A percentile compares a stretch with the other conserved stretches of the same genome.
phyloP scores from a whole-genome alignment of 805 yeast species.

The Cyberlindnera amylophila region DNA sequence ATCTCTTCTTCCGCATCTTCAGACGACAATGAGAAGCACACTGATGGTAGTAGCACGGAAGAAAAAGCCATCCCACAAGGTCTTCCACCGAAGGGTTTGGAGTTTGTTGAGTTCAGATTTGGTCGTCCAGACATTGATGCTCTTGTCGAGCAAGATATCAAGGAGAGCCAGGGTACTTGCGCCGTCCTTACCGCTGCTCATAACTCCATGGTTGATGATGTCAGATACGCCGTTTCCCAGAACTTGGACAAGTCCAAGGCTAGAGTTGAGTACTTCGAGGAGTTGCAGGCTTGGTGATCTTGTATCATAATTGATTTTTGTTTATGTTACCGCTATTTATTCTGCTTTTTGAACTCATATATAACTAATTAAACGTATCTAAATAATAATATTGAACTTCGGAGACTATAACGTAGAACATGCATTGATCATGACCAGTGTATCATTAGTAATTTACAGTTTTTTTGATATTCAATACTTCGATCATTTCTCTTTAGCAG shows the following conservation, averaged over 20 bases:
- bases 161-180: slow-evolving; percentile 34
- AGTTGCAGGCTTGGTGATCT: slow-evolving; percentile 52
- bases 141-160: slow-evolving; percentile 35
- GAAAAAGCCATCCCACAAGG: slow-evolving; percentile 1
- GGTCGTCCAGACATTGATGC: slow-evolving; percentile 44
- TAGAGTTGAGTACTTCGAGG: slow-evolving; percentile 54
- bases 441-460: no score
- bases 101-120: slow-evolving; percentile 35
- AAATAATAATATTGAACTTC: neutral
- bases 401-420: neutral
- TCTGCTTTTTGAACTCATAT: neutral
- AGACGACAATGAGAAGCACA: neutral
- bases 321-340: neutral
- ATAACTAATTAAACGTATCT: neutral
- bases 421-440: no score
- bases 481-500: slow-evolving; percentile 19
- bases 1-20: slow-evolving; percentile 7
- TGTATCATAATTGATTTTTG: neutral
- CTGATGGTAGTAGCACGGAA: neutral
- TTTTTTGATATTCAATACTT: neutral
- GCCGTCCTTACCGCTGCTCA: slow-evolving; percentile 58
- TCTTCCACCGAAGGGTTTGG: slow-evolving; percentile 15
- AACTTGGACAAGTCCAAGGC: slow-evolving; percentile 30
- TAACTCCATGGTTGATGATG: slow-evolving; percentile 47
- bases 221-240: slow-evolving; percentile 40